Percentiles rank a stretch among this genome's conserved stretches.
phyloP scores from a whole-genome alignment of 1,284 basidiomycete genomes.

The Austroboletus sp. region DNA sequence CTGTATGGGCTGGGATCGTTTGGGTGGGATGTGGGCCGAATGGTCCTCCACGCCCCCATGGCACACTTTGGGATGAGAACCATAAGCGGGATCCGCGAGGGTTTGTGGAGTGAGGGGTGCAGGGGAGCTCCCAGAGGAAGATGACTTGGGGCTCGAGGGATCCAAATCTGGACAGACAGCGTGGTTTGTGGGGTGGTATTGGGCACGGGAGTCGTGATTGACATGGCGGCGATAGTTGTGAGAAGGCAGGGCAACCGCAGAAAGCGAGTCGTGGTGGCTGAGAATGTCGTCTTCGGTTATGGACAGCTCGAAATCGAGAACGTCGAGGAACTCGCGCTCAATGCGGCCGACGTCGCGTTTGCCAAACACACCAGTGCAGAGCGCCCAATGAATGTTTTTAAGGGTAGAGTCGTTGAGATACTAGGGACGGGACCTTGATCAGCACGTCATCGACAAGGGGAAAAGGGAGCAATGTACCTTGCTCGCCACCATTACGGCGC shows the following conservation, averaged over 20 bases:
- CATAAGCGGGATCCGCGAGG: slow-evolving; percentile 9
- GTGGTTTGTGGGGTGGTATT: slow-evolving; percentile 18
- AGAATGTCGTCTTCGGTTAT: slow-evolving; percentile 59
- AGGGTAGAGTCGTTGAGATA: slow-evolving; percentile 69
- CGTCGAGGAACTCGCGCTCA: slow-evolving; percentile 70
- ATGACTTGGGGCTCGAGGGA: slow-evolving; percentile 33
- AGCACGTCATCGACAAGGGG: slow-evolving; percentile 13
- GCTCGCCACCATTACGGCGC: slow-evolving; percentile 63
- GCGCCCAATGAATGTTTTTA: slow-evolving; percentile 72
- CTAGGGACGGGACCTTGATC: slow-evolving; percentile 31
- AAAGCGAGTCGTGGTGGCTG: slow-evolving; percentile 51
- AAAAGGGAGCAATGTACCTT: slow-evolving; percentile 43
- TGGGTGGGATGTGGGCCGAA: slow-evolving; percentile 12
- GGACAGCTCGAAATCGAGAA: slow-evolving; percentile 63
- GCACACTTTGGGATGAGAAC: slow-evolving; percentile 16
- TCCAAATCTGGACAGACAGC: slow-evolving; percentile 23
- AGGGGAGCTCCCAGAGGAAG: slow-evolving; percentile 31
- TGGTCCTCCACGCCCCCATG: slow-evolving; percentile 13
- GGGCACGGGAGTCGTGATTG: slow-evolving; percentile 19
- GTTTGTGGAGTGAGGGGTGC: slow-evolving; percentile 28
- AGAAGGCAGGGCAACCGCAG: slow-evolving; percentile 33
- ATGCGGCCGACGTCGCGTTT: slow-evolving; percentile 71
- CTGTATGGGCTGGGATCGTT: slow-evolving; percentile 13
- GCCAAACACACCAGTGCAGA: slow-evolving; percentile 71
- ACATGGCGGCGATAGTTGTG: slow-evolving; percentile 25